phyloP scores from a whole-genome alignment of 2,329 filamentous ascomycete species.

The Cadophora gregata region DNA sequence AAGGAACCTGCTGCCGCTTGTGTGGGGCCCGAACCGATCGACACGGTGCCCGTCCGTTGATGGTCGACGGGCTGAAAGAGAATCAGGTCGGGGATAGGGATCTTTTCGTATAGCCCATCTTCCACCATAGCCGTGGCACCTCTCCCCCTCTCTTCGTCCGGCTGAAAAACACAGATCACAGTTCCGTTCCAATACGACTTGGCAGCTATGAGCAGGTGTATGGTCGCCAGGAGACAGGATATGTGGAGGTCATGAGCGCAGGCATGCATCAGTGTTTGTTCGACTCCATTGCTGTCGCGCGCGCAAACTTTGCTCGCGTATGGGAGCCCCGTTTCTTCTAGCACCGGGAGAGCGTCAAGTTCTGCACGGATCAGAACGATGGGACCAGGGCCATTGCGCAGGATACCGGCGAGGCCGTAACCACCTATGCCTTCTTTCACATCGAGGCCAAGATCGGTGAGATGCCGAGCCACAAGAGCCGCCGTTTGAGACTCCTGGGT shows the following conservation, averaged over 20 bases:
- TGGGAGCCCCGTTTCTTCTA: constrained; percentile 53
- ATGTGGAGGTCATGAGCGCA: constrained; percentile 40
- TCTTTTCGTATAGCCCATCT: constrained; percentile 56
- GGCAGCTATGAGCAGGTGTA: neutral
- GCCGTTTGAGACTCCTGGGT: constrained; percentile 32
- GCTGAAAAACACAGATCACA: constrained; percentile 47
- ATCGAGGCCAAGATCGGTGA: constrained; percentile 20
- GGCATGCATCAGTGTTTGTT: constrained; percentile 68
- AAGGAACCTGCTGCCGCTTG: neutral
- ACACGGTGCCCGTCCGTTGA: neutral
- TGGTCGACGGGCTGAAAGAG: neutral
- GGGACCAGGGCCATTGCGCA: constrained; percentile 39
- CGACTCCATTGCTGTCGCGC: constrained; percentile 44
- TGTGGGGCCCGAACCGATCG: neutral
- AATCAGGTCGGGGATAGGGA: constrained; percentile 29
- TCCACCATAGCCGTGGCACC: constrained; percentile 69
- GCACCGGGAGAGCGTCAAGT: constrained; percentile 52
- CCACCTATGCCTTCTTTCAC: constrained; percentile 49
- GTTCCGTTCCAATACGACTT: neutral
- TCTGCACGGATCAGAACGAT: neutral
- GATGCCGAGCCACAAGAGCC: constrained; percentile 21
- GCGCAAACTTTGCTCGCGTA: constrained; percentile 51
- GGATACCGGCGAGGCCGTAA: constrained; percentile 50
- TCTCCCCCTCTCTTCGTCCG: constrained; percentile 61
- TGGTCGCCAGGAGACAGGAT: neutral